A percentile compares a stretch with the other conserved stretches of the same genome.
Conservation (phyloP, 768 basidiomycete species). For the Macrolepiota fuliginosa region DNA sequence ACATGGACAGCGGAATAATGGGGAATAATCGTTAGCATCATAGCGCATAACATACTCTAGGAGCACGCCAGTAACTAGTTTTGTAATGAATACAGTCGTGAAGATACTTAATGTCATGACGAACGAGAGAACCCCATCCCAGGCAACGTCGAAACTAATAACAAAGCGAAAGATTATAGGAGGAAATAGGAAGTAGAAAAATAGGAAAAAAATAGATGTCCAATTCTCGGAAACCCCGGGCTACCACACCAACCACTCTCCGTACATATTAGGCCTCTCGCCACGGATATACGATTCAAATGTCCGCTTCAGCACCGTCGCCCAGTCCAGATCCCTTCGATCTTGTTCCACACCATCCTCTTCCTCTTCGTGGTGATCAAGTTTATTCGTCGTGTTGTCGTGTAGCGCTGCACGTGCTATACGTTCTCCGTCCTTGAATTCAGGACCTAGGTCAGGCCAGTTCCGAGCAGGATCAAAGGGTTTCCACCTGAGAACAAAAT, state of each 20-base stretch:
- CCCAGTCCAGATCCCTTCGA: slow-evolving; percentile 85
- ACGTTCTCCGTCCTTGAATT: slow-evolving; percentile 75
- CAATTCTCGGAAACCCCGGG: not conserved
- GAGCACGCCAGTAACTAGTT: slow-evolving; percentile 8
- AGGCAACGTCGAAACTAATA: not conserved
- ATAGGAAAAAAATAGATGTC: not conserved
- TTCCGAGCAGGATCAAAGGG: slow-evolving; percentile 93
- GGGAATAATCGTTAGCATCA: slow-evolving; percentile 6
- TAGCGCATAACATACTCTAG: slow-evolving; percentile 7
- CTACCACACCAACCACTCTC: slow-evolving; percentile 71
- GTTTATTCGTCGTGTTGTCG: not conserved
- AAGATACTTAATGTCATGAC: slow-evolving; percentile 2
- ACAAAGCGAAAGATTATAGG: not conserved
- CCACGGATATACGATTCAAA: slow-evolving; percentile 92
- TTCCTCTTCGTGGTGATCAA: slow-evolving; percentile 25
- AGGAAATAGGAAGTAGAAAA: not conserved
- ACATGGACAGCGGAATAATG: not conserved
- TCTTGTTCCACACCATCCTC: slow-evolving; percentile 57
- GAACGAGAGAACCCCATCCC: not conserved
- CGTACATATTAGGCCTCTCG: slow-evolving; percentile 94
- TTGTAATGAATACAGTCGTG: slow-evolving; percentile 7
- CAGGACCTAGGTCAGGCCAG: slow-evolving; percentile 89
- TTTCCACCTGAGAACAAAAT: slow-evolving; percentile 70
- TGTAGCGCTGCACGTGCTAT: slow-evolving; percentile 47
- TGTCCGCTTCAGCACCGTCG: slow-evolving; percentile 90